Conservation (phyloP, 352 stramenopile genomes). For the Phytopythium chamaehyphon region DNA sequence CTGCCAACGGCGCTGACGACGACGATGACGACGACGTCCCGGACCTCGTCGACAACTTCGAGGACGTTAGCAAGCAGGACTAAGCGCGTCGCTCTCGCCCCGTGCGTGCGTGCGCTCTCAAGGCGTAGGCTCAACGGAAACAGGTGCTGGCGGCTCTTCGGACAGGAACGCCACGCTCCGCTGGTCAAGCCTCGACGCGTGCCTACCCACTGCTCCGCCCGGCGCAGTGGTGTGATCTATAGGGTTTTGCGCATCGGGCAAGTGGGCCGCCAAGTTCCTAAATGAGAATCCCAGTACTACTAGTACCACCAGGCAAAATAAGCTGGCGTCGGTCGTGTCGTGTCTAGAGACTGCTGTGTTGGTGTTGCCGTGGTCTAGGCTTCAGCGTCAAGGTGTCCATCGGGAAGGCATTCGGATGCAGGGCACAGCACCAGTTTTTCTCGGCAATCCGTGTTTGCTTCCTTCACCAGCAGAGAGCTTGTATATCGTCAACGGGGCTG, state of each 20-base stretch:
- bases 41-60: constrained; percentile 98
- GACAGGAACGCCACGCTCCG: background rate
- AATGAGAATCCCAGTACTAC: constrained; percentile 49
- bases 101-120: background rate
- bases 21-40: constrained; percentile 96
- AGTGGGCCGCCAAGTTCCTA: constrained; percentile 26
- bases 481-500: no score
- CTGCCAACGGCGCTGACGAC: constrained; percentile 42
- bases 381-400: no score
- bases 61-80: constrained; percentile 93
- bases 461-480: no score
- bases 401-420: no score
- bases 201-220: background rate
- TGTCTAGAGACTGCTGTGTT: background rate
- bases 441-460: no score
- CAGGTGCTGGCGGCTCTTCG: background rate
- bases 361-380: background rate
- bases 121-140: constrained; percentile 2
- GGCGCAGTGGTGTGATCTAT: constrained; percentile 22
- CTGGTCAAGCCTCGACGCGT: background rate
- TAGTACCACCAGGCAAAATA: constrained; percentile 60
- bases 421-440: no score
- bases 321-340: constrained; percentile 12
- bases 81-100: constrained; percentile 32
- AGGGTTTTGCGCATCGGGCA: constrained; percentile 38